phyloP scores from a whole-genome alignment of 176 grass and related monocot genomes.

The Raddia distichophylla region DNA sequence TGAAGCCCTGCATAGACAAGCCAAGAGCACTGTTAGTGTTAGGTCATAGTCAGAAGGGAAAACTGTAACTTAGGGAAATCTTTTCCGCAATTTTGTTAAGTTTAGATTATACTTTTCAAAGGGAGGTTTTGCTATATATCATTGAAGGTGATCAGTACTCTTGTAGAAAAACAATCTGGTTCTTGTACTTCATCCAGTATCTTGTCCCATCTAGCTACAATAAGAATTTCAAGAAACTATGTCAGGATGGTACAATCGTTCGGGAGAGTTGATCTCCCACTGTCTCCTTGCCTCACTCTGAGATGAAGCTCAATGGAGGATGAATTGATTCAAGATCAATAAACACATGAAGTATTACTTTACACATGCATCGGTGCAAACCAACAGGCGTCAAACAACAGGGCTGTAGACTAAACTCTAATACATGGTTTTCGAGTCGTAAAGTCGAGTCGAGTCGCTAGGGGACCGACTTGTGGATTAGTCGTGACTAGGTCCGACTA shows the following conservation, averaged over 20 bases:
- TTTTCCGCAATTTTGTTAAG: not conserved
- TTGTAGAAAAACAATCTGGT: constrained; percentile 74
- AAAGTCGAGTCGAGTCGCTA: no score
- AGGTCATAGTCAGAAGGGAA: constrained; percentile 20
- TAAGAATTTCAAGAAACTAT: constrained; percentile 53
- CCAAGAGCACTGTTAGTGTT: constrained; percentile 23
- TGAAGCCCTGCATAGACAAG: constrained; percentile 73
- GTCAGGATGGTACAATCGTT: constrained; percentile 38
- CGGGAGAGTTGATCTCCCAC: constrained; percentile 18
- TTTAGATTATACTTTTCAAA: not conserved
- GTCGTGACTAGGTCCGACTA: no score
- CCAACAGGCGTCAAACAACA: not conserved
- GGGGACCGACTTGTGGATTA: no score
- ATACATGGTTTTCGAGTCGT: no score
- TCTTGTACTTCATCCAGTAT: constrained; percentile 62
- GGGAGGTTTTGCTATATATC: constrained; percentile 33
- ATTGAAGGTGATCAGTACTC: constrained; percentile 57
- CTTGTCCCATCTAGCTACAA: constrained; percentile 80
- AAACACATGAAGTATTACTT: constrained; percentile 34
- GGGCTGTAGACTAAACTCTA: not conserved
- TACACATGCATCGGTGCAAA: constrained; percentile 23
- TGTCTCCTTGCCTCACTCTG: not conserved
- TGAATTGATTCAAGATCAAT: constrained; percentile 20
- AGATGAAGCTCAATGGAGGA: constrained; percentile 28
- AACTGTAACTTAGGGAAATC: not conserved